phyloP scores from a whole-genome alignment of 805 yeast genomes.

The Yarrowia sp. region DNA sequence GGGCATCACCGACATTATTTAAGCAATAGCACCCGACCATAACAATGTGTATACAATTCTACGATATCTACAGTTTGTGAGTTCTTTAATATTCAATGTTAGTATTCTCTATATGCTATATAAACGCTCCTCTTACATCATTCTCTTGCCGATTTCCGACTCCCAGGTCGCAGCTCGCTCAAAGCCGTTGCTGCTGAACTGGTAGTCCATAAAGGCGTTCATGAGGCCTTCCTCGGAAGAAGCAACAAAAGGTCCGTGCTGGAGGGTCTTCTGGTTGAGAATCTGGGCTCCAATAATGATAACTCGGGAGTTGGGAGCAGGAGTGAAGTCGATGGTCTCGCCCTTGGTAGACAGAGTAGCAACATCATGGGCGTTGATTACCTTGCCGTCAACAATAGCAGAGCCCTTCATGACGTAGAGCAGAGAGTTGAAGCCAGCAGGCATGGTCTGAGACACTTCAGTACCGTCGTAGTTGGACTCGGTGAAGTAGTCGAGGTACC shows the following conservation, averaged over 20 bases:
- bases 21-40: neutral
- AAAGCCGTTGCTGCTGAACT: constrained; percentile 42
- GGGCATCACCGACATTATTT: neutral
- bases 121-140: constrained; percentile 32
- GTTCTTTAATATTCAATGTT: neutral
- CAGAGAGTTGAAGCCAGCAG: neutral
- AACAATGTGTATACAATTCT: neutral
- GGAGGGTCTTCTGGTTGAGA: constrained; percentile 47
- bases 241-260: constrained; percentile 90
- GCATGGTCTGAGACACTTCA: neutral
- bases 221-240: constrained; percentile 62
- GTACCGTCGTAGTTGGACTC: constrained; percentile 42
- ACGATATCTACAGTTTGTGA: neutral
- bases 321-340: neutral
- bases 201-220: constrained; percentile 71
- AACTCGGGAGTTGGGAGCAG: neutral
- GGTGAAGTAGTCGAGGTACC: constrained; percentile 52
- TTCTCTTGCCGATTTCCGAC: constrained; percentile 29
- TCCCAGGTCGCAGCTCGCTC: constrained; percentile 39
- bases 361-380: neutral
- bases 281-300: constrained; percentile 5
- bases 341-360: neutral
- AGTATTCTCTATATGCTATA: constrained; percentile 10
- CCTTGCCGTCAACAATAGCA: neutral
- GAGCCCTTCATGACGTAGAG: constrained; percentile 5